Percentiles rank a stretch among this genome's conserved stretches.
These are phyloP conservation scores for Setomelanomma holmii DNA, from an alignment of 2,329 filamentous ascomycete species.

Conservation along the genomic window DNA sequence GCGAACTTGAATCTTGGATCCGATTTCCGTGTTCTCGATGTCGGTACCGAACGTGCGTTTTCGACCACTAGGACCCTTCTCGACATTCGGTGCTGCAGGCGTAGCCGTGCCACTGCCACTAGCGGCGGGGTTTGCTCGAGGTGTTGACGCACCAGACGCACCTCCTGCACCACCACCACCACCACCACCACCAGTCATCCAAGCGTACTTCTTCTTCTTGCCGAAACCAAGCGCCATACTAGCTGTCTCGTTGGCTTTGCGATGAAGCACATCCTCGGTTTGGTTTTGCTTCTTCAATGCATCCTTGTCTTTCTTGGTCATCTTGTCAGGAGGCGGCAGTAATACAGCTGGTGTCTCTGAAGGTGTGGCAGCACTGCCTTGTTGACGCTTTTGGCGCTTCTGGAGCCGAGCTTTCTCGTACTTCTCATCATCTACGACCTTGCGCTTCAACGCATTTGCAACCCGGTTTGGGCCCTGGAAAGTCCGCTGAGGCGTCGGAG, in stretches of 20 bases:
- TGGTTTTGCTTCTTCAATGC: slow-evolving; percentile 75
- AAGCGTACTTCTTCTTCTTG: slow-evolving; percentile 74
- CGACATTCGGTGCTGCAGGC: slow-evolving; percentile 25
- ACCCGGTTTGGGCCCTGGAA: slow-evolving; percentile 64
- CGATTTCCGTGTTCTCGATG: slow-evolving; percentile 79
- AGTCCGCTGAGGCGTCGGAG: slow-evolving; percentile 58
- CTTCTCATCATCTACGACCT: slow-evolving; percentile 64
- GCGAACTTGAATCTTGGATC: slow-evolving; percentile 80
- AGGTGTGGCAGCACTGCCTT: slow-evolving; percentile 34
- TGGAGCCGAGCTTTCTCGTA: slow-evolving; percentile 70
- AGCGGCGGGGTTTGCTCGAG: slow-evolving; percentile 33
- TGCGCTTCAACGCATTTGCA: slow-evolving; percentile 56
- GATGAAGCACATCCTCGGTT: slow-evolving; percentile 79
- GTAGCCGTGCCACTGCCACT: slow-evolving; percentile 36
- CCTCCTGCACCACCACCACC: slow-evolving; percentile 48
- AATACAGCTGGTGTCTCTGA: slow-evolving; percentile 32
- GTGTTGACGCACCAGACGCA: slow-evolving; percentile 42
- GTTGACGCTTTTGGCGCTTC: slow-evolving; percentile 53
- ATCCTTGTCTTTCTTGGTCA: slow-evolving; percentile 88
- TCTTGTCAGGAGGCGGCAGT: slow-evolving; percentile 52
- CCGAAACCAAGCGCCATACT: slow-evolving; percentile 73
- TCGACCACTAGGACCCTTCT: slow-evolving; percentile 61
- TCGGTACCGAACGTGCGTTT: slow-evolving; percentile 73
- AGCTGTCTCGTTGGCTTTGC: slow-evolving; percentile 85
- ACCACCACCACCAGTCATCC: slow-evolving; percentile 67